Base-by-base conservation (phyloP, 495 filamentous ascomycete genomes). In the Daldinia loculata region DNA sequence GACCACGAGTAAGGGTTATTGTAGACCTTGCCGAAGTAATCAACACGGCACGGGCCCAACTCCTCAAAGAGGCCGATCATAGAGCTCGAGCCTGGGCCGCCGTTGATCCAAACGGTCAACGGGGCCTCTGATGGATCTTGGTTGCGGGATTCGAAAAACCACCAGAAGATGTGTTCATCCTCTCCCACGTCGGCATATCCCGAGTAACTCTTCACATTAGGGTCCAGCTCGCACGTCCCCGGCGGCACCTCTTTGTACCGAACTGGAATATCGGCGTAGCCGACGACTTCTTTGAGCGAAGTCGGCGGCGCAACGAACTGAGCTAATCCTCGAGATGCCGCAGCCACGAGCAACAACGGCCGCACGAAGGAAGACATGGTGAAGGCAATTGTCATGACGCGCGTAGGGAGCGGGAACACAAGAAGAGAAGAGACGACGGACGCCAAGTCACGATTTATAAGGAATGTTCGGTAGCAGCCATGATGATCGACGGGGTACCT, bases 11-110 rank as follows among this genome's bases (percentile, higher is more conserved):
- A 89, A 15, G 85, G 85, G 74, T 89, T 89, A 72, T 83, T 84
- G 66, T 62, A 72, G 27, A 84, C 81, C 11, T 80, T 80, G 43
- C 84, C 84, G 61, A 82, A 71, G 15, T 72, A 72, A 62, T 85
- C 85, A n/a, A 88, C 80, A 41, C 84, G 77, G 61, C 88, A 90
- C n/a, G 88, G 88, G 0, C 88, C 87, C n/a, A 83, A 75, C 68
- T 89, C 88, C 72, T 89, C 84, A 66, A 88, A 89, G 17, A 89
- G 72, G 1, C 88, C 88, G 61, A 89, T 85, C 88, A 90, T 89
- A 38, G 83, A 86, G 38, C 82, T 85, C 6, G 82, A 84, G 7
- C 88, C 88, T 0, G 88, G 88, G 6, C 86, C 86, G 17, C 88
- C 88, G 72, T 84, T 90, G 75, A 89, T 83, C 88, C 88, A 91